Base-by-base conservation (phyloP, 345 rosid species). In the Nephelium lappaceum region DNA sequence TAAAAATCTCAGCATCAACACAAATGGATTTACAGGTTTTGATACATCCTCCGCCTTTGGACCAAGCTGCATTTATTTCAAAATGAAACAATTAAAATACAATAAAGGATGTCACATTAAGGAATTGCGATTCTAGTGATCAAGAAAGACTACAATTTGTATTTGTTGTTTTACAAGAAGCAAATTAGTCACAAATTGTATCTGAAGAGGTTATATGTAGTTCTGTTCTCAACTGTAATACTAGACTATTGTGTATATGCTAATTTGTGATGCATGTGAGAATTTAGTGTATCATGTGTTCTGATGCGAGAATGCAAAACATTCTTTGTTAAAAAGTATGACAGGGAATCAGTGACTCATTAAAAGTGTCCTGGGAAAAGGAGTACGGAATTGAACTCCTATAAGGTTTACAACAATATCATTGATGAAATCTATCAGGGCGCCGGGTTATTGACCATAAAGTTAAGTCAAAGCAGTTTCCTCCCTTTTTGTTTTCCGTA, bases 41-140 rank as follows among this genome's bases (percentile, higher is more conserved):
- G 85, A 66, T 15, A 93, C 92, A 57, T 96, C 98, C 87, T 96
- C 99, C 69, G 81, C 88, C 89, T 94, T 96, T 3, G 97, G 97
- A 21, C 97, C 98, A 69, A 94, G 92, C 99, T 96, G 91, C 85
- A 86, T 45, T 49, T 42, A 73, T n/a, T n/a, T 0, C 4, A 14
- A 14, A 57, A 16, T 73, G 23, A 64, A 68, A 21, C 41, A 39
- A 36, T 14, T 11, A 64, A 36, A 36, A 62, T 15, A 19, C 7
- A 38, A 1, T 57, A 67, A 23, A 6, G 57, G 57, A 15, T n/a
- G 47, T 11, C 57, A 15, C 10, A 3, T 1, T 1, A 49, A n/a
- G 38, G 39, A 66, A 19, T 31, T 62, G 2, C 42, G 43, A 16
- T 24, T 61, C 27, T 53, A 21, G 10, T 57, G 5, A 27, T 21